Conservation (phyloP, 305 asterid species). For the Ilex paraguariensis region DNA sequence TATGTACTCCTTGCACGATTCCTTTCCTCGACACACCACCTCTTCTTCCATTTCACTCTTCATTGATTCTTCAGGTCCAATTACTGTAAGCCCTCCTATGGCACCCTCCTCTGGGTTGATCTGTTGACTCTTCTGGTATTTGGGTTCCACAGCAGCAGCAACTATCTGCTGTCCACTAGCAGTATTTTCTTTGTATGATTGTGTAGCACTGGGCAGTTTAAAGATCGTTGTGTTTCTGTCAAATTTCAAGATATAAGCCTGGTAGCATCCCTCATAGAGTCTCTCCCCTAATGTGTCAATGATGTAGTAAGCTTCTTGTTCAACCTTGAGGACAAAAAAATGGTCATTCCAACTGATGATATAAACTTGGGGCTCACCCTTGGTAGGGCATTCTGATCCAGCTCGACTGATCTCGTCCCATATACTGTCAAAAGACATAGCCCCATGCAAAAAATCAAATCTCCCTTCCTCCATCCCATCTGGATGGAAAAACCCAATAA, state of each 20-base stretch:
- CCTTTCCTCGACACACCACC: conserved; percentile 71
- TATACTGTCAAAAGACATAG: conserved; percentile 84
- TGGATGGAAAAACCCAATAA: conserved; percentile 87
- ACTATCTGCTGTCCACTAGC: conserved; percentile 15
- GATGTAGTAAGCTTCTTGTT: conserved; percentile 69
- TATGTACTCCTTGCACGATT: conserved; percentile 84
- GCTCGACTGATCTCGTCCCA: conserved; percentile 78
- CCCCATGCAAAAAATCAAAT: conserved; percentile 83
- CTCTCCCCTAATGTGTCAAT: conserved; percentile 94
- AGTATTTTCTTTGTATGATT: conserved; percentile 43
- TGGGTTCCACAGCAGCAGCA: conserved; percentile 21
- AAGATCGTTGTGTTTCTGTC: conserved; percentile 51
- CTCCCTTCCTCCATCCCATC: conserved; percentile 63
- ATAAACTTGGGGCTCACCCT: conserved; percentile 47
- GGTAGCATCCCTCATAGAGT: conserved; percentile 84
- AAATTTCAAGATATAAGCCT: conserved; percentile 88
- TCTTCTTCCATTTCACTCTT: conserved; percentile 35
- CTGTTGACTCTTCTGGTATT: conserved; percentile 16
- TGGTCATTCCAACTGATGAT: conserved; percentile 97
- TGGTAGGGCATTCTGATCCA: conserved; percentile 28
- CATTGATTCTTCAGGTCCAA: conserved; percentile 27
- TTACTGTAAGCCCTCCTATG: conserved; percentile 14
- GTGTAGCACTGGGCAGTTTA: conserved; percentile 32
- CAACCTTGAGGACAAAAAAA: conserved; percentile 89
- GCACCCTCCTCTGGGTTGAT: conserved; percentile 19